Percentiles rank a stretch among this genome's conserved stretches.
phyloP scores from a whole-genome alignment of 2,329 filamentous ascomycete species.

The Escovopsis weberi region DNA sequence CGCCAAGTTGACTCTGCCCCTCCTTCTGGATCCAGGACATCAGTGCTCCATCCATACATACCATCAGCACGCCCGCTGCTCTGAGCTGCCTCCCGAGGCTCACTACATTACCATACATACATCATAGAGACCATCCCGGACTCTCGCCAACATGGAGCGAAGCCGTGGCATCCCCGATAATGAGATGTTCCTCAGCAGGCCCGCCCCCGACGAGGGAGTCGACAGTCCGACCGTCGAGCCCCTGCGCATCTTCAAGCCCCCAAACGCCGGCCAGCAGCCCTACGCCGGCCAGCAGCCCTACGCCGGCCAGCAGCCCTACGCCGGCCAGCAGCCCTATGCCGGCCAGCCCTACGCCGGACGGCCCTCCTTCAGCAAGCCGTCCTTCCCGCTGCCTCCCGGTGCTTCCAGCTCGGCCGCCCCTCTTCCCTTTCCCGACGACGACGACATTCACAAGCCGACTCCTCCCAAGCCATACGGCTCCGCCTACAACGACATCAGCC shows the following conservation, averaged over 20 bases:
- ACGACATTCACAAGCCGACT: slow-evolving; percentile 34
- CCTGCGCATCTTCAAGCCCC: slow-evolving; percentile 70
- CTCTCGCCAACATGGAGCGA: slow-evolving; percentile 26
- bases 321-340: slow-evolving; percentile 27
- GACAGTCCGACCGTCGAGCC: slow-evolving; percentile 74
- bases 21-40: no score
- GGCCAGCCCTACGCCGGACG: slow-evolving; percentile 33
- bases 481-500: slow-evolving; percentile 33
- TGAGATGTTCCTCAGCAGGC: slow-evolving; percentile 65
- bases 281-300: slow-evolving; percentile 39
- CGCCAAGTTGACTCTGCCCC: no score
- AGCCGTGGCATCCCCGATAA: slow-evolving; percentile 57
- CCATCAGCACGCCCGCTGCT: no score
- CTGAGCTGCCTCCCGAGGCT: no score
- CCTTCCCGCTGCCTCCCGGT: slow-evolving; percentile 50
- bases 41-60: no score
- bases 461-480: slow-evolving; percentile 30
- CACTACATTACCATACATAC: no score
- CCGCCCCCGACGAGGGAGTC: slow-evolving; percentile 34
- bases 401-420: slow-evolving; percentile 54
- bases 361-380: slow-evolving; percentile 35
- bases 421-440: slow-evolving; percentile 62
- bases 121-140: not conserved
- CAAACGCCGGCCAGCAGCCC: slow-evolving; percentile 31
- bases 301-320: slow-evolving; percentile 29